Evolutionary conservation across 768 basidiomycete species (phyloP).

Genomic region (Psilocybe azurescens): DNA sequence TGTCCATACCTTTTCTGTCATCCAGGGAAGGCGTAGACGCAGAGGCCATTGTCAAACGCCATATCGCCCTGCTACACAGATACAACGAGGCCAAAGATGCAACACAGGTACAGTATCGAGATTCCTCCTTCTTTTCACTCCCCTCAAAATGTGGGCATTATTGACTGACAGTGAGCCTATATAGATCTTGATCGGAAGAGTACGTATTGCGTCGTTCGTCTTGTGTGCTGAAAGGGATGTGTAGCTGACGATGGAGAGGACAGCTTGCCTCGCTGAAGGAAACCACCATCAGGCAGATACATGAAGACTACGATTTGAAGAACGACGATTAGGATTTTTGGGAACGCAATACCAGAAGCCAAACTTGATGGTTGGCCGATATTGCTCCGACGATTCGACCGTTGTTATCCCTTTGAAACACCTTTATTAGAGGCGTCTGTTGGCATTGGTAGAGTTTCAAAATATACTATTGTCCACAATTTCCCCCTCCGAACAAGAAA

Average conservation of each 20-base stretch:
- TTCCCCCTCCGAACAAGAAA: too few relatives aligned
- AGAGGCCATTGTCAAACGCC: constrained; percentile 62
- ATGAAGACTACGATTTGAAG: constrained; percentile 70
- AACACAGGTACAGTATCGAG: constrained; percentile 57
- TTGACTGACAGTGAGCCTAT: neutral
- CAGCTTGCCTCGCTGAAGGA: constrained; percentile 77
- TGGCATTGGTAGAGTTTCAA: too few relatives aligned
- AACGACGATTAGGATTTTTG: constrained; percentile 50
- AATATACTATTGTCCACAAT: too few relatives aligned
- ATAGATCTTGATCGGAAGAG: constrained; percentile 82
- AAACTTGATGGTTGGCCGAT: neutral
- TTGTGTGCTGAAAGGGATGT: constrained; percentile 10
- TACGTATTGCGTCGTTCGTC: constrained; percentile 32
- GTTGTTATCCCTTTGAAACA: neutral
- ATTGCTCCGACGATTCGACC: neutral
- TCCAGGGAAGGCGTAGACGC: constrained; percentile 51
- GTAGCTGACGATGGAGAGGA: neutral
- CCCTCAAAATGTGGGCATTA: neutral
- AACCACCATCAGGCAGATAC: constrained; percentile 75
- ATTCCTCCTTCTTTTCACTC: neutral
- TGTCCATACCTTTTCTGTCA: neutral
- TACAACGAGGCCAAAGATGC: constrained; percentile 89
- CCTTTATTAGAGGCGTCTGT: neutral
- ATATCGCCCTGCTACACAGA: constrained; percentile 73
- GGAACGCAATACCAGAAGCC: neutral